Conservation (phyloP, 768 basidiomycete genomes). For the Auricularia cornea region DNA sequence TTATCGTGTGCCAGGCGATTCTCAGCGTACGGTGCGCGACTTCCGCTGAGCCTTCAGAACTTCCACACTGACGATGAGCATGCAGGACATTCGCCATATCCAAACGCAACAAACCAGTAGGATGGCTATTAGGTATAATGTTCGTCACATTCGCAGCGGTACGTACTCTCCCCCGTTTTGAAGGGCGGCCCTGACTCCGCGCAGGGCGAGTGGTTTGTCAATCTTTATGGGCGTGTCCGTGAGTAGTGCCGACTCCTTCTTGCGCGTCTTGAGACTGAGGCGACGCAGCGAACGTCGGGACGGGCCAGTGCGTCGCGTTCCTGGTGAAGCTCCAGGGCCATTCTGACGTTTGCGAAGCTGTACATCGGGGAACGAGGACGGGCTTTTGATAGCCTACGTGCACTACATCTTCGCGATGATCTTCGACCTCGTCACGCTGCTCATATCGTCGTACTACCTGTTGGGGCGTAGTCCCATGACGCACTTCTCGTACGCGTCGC, state of each 20-base stretch:
- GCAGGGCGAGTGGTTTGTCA: neutral
- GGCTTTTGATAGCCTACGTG: slow-evolving; percentile 39
- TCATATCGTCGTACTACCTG: slow-evolving; percentile 43
- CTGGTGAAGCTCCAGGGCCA: neutral
- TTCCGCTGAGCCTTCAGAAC: neutral
- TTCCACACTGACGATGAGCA: neutral
- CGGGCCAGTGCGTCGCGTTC: neutral
- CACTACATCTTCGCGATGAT: slow-evolving; percentile 51
- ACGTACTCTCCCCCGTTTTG: slow-evolving; percentile 1
- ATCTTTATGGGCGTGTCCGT: neutral
- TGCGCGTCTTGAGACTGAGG: neutral
- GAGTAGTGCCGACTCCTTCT: neutral
- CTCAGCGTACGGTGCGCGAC: slow-evolving; percentile 45
- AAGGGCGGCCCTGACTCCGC: neutral
- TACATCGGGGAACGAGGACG: slow-evolving; percentile 29
- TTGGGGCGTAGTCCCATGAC: slow-evolving; percentile 28
- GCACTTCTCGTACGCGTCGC: neutral
- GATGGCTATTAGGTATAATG: slow-evolving; percentile 28
- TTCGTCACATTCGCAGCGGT: slow-evolving; percentile 38
- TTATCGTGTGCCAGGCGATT: slow-evolving; percentile 57
- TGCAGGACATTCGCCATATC: slow-evolving; percentile 52
- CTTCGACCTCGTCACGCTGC: slow-evolving; percentile 47
- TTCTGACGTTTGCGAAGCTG: slow-evolving; percentile 32
- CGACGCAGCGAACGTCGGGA: neutral
- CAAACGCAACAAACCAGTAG: slow-evolving; percentile 34